These are phyloP conservation scores for Pelargonium myrrhifolium DNA, from an alignment of 441 rosid genomes.

Conservation along the genomic window DNA sequence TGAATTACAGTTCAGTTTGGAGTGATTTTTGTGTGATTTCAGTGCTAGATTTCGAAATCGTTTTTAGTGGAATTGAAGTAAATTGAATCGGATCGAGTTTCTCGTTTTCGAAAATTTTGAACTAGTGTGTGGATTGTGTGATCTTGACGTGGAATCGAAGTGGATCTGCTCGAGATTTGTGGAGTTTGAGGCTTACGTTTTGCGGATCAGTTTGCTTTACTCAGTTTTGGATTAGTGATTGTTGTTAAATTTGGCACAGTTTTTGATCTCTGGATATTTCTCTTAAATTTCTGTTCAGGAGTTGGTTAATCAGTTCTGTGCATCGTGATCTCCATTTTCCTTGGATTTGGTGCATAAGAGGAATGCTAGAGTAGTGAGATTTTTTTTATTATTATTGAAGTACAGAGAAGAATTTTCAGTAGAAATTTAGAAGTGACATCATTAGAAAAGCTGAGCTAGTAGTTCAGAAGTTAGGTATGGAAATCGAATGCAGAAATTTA, in stretches of 20 bases:
- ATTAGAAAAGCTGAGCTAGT: neutral
- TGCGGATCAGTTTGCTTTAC: neutral
- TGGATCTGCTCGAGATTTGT: neutral
- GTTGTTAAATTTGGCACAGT: neutral
- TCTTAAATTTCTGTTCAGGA: too few relatives aligned
- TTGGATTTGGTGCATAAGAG: neutral
- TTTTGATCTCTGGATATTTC: neutral
- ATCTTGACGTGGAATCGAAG: neutral
- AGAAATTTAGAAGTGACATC: neutral
- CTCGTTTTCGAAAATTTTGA: neutral
- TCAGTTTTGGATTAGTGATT: neutral
- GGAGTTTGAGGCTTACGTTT: neutral
- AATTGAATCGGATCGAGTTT: constrained; percentile 2
- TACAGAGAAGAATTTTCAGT: neutral
- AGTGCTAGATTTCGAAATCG: constrained; percentile 1
- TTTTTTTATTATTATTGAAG: neutral
- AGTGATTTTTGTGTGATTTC: neutral
- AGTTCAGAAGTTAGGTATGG: neutral
- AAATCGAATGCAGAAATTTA: neutral
- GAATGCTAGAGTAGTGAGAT: neutral
- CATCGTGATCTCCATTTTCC: neutral
- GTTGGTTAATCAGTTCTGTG: neutral
- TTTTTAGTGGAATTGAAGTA: neutral
- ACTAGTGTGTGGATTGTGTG: neutral
- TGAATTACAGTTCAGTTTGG: neutral